Evolutionary conservation across 2,329 filamentous ascomycete genomes (phyloP), one percentile per base, ranked within the genome.

Genomic region (Penicillium digitatum): DNA sequence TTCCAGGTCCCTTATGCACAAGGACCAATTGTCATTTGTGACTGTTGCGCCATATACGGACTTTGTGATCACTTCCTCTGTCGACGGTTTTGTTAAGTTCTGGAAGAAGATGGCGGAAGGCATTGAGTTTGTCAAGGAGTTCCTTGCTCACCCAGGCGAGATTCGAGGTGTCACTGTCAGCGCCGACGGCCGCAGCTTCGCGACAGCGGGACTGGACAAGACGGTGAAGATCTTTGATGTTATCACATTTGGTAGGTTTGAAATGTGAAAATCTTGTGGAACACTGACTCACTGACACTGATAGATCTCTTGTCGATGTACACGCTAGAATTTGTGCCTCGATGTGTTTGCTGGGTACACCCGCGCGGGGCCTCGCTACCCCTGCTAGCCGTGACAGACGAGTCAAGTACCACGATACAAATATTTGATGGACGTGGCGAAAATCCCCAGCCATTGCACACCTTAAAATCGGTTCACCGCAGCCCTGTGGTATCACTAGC

Each of bases 81-180:
- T 89, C 40, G 94, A 99, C 70, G 95, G 95, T n/a, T 88, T 93
- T 0, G 93, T 97, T 64, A 99, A 99, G 74, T 99, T 99, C 73
- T 99, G 94, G 94, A 99, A 99, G 78, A 99, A 99, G 77, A 83
- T 89, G 61, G 87, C 85, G 1, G 86, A 89, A 32, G 90, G 90
- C 0, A 89, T 99, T 55, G 95, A 99, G 76, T 99, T 99, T 69
- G 93, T 97, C 50, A 99, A 99, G 76, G 92, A 99, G 76, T 99
- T 96, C 77, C 87, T 87, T 69, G 92, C 94, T 8, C 95, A 99
- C 74, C 81, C 83, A 54, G 89, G 90, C 48, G 90, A 95, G 69
- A 90, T 97, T 68, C 85, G 81, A 57, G 88, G 87, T 27, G 89
- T 94, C 42, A 94, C 87, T 35, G 87, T 89, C 60, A 97, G 93